These are phyloP conservation scores for Suhomyces maxii DNA, from an alignment of 1,139 yeast genomes.

Conservation along the genomic window DNA sequence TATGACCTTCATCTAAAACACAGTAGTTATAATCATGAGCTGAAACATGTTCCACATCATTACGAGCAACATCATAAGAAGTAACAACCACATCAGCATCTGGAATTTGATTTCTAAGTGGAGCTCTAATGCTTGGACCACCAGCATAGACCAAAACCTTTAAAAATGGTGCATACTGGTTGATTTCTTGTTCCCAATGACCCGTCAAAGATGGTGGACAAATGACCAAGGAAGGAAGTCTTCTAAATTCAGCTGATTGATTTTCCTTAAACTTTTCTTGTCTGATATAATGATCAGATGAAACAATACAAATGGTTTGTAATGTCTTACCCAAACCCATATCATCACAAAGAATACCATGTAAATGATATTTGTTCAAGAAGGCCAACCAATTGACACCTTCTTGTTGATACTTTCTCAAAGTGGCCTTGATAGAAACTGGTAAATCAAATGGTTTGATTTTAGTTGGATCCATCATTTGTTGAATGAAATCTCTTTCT, in stretches of 20 bases:
- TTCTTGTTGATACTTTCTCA: slow-evolving; percentile 95
- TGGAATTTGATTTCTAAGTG: slow-evolving; percentile 54
- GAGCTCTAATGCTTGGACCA: slow-evolving; percentile 72
- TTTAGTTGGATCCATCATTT: slow-evolving; percentile 98
- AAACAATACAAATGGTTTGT: slow-evolving; percentile 94
- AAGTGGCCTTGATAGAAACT: slow-evolving; percentile 86
- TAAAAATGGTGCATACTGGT: slow-evolving; percentile 87
- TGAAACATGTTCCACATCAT: slow-evolving; percentile 70
- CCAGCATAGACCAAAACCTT: slow-evolving; percentile 88
- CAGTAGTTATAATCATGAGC: slow-evolving; percentile 83
- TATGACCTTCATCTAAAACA: slow-evolving; percentile 97
- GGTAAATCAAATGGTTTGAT: slow-evolving; percentile 87
- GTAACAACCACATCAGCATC: slow-evolving; percentile 83
- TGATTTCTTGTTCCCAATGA: slow-evolving; percentile 97
- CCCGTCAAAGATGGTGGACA: slow-evolving; percentile 98
- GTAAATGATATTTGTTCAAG: slow-evolving; percentile 89
- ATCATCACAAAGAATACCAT: slow-evolving; percentile 97
- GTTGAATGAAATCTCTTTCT: slow-evolving; percentile 92
- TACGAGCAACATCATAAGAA: slow-evolving; percentile 93
- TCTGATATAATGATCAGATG: slow-evolving; percentile 91
- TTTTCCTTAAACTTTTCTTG: slow-evolving; percentile 66
- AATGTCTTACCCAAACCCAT: slow-evolving; percentile 98
- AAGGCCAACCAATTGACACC: slow-evolving; percentile 99
- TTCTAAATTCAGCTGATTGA: slow-evolving; percentile 64
- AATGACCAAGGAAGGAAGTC: slow-evolving; percentile 78